phyloP scores from a whole-genome alignment of 345 rosid species.

The Rubroshorea leprosula region DNA sequence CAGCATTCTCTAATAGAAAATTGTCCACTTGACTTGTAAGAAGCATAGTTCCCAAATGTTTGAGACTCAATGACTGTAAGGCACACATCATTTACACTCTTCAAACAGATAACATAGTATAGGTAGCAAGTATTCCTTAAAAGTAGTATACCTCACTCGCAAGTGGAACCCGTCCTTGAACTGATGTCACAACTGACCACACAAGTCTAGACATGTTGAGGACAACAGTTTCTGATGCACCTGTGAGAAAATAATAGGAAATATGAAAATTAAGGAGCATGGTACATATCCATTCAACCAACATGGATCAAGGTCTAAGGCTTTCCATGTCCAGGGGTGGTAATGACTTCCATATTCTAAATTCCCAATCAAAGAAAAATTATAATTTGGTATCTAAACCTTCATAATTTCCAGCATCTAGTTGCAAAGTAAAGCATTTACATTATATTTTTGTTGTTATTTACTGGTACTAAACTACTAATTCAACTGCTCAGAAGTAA shows the following conservation, averaged over 20 bases:
- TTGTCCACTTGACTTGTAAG: neutral
- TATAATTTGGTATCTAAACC: slow-evolving; percentile 1
- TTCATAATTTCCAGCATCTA: neutral
- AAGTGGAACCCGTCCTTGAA: slow-evolving; percentile 85
- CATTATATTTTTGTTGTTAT: neutral
- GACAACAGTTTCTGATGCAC: slow-evolving; percentile 84
- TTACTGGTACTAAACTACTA: neutral
- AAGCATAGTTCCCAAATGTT: neutral
- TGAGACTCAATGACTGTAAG: neutral
- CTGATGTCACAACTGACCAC: slow-evolving; percentile 86
- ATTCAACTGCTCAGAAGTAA: neutral
- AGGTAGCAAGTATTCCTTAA: neutral
- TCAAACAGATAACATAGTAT: neutral
- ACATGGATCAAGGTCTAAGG: neutral
- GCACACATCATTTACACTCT: neutral
- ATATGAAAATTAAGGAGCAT: slow-evolving; percentile 1
- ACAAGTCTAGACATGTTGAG: slow-evolving; percentile 94
- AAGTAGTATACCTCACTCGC: slow-evolving; percentile 85
- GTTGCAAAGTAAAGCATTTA: neutral
- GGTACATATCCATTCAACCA: neutral
- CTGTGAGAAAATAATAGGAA: slow-evolving; percentile 38
- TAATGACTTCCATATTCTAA: neutral
- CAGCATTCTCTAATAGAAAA: too few relatives aligned
- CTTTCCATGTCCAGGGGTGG: neutral
- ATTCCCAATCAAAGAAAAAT: neutral